Base-by-base conservation (phyloP, 768 basidiomycete species). In the Clitopilus passeckerianus region DNA sequence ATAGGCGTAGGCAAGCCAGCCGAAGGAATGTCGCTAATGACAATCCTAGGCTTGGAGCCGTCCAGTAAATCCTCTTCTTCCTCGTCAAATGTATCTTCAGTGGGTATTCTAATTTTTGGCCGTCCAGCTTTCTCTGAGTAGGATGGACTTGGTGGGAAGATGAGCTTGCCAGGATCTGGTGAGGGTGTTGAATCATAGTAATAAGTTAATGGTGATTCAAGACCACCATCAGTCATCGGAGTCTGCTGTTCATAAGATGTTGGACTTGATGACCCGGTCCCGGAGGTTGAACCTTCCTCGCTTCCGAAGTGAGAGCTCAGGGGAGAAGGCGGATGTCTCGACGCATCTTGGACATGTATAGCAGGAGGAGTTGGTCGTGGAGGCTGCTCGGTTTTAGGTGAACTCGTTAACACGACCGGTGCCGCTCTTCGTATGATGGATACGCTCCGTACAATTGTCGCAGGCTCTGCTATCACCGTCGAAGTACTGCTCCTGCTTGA, bases 261-360 rank as follows among this genome's bases (percentile, higher is more conserved):
- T 14, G 77, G 74, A 61, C 74, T 74, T 6, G 76, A 75, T n/a
- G 79, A 77, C 2, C 68, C 64, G 6, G 77, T 77, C 16, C 72
- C 74, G 2, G 72, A 75, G 23, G 56, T 62, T 30, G 74, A 75
- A 16, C 73, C 73, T 57, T 75, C 77, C 50, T 77, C 76, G 56
- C 75, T 75, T 53, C 77, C 80, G 58, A 77, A 84, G 33, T 77
- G 75, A 12, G 80, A 79, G 59, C 78, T 78, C 34, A 78, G 70
- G 6, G 85, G 84, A 6, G 84, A 83, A 4, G 77, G 72, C 15
- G 73, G 73, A 35, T 70, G 70, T 24, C 65, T 64, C 22, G 59
- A 50, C 46, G 20, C 46, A 18, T 50, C 46, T 7, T 50, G 46
- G 9, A 50, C 46, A n/a, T 50, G 22, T 9, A 50, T 59, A 24